phyloP scores from a whole-genome alignment of 1,284 basidiomycete species.

The Phaffia rhodozyma region DNA sequence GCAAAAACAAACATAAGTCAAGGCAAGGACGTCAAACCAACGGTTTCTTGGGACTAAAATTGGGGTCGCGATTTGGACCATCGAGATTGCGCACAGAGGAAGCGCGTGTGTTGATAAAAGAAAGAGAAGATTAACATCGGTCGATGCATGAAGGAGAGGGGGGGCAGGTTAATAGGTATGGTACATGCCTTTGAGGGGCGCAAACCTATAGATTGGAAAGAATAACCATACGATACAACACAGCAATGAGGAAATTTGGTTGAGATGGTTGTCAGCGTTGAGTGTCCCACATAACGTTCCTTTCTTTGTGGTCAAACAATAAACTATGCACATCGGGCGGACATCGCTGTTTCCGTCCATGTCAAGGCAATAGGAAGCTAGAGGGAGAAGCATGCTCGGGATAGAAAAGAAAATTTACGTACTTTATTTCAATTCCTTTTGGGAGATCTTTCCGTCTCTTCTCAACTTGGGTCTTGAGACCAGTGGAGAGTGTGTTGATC shows the following conservation, averaged over 20 bases:
- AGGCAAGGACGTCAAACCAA: not conserved
- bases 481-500: not conserved
- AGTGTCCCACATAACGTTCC: no score
- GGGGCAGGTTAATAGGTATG: not conserved
- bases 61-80: not conserved
- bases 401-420: not conserved
- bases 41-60: constrained; percentile 13
- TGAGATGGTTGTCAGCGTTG: no score
- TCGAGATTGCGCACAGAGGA: no score
- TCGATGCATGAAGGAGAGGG: not conserved
- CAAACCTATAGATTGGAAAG: constrained; percentile 8
- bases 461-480: not conserved
- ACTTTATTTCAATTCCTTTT: constrained; percentile 15
- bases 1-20: not conserved
- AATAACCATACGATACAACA: no score
- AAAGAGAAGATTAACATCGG: not conserved
- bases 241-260: no score
- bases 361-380: no score
- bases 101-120: not conserved
- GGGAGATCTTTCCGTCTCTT: constrained; percentile 1
- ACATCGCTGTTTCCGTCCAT: not conserved
- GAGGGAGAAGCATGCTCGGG: no score
- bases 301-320: no score
- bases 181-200: constrained; percentile 15
- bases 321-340: not conserved